Evolutionary conservation across 2,329 filamentous ascomycete species (phyloP), one percentile per base, ranked within the genome.

Genomic region (Didymella keratinophila): DNA sequence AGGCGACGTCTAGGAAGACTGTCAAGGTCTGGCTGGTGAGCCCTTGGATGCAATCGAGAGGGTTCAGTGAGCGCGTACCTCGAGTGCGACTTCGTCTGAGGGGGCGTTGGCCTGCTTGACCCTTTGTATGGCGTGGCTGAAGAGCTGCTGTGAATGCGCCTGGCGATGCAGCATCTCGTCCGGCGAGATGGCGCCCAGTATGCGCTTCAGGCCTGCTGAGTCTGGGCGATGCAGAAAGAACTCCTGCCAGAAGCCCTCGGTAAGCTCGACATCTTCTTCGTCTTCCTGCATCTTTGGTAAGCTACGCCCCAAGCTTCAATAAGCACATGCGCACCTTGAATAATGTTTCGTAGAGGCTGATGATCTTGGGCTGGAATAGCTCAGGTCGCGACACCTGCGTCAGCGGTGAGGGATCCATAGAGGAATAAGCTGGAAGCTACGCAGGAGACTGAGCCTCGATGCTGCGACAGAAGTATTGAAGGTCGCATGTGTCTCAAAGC

Each of bases 231-330:
- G 83, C 36, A 99, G 84, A 77, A 99, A 99, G 79, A 99, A 93
- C 78, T 97, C 95, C 66, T 87, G 85, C 95, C 95, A 99, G 80
- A 97, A 99, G 42, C 93, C 94, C 60, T 97, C 92, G 0, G 91
- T 86, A 62, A 89, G 89, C 27, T 93, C 89, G 50, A 81, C 78
- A 58, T 90, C 85, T 64, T 89, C 86, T 79, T 81, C 75, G 12
- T 78, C 73, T 39, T 74, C 70, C 71, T 76, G 58, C 90, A 75
- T 16, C 30, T 18, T 8, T 9, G 27, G 52, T 72, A 45, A 74
- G 66, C 62, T 44, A 30, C 20, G 34, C 37, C n/a, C n/a, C n/a
- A 7, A 18, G 25, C 39, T n/a, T 9, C n/a, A 18, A 34, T 20
- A 23, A 18, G 34, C 18, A 32, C 25, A 42, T 16, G 37, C 74